Conservation (phyloP, 2,329 filamentous ascomycete genomes). For the Pseudocercospora cruenta region DNA sequence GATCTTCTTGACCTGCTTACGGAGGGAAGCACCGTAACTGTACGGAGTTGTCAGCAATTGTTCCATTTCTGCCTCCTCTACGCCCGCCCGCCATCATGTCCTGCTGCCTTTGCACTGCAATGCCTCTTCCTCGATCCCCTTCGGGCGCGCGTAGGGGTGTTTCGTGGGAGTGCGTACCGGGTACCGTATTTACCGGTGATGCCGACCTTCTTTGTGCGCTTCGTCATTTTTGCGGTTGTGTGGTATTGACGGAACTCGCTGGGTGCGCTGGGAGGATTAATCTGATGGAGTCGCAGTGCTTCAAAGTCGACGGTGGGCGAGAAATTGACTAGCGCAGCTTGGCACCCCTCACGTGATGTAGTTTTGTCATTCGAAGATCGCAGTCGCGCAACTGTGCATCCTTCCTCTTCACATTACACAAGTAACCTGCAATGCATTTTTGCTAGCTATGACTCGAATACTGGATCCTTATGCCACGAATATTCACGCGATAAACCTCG, state of each 20-base stretch:
- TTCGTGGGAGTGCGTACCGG: constrained; percentile 64
- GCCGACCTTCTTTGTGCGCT: constrained; percentile 97
- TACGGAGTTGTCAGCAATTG: constrained; percentile 20
- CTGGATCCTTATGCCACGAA: background rate
- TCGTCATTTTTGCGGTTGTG: constrained; percentile 72
- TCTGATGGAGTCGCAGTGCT: constrained; percentile 8
- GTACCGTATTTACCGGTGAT: constrained; percentile 99
- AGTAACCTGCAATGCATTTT: background rate
- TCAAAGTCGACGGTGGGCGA: constrained; percentile 14
- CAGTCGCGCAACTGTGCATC: constrained; percentile 2
- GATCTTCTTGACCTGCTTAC: constrained; percentile 99
- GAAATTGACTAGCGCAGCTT: background rate
- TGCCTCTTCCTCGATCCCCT: constrained; percentile 11
- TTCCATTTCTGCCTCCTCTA: background rate
- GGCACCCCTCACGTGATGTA: background rate
- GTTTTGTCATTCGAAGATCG: background rate
- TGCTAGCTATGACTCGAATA: background rate
- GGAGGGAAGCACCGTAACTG: constrained; percentile 98
- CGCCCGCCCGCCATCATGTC: background rate
- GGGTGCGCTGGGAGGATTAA: constrained; percentile 16
- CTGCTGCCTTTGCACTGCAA: constrained; percentile 7
- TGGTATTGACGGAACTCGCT: constrained; percentile 22
- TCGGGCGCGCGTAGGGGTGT: constrained; percentile 11
- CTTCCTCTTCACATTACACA: background rate
- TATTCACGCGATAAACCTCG: background rate